Evolutionary conservation across 352 stramenopile genomes (phyloP), one percentile per base, ranked within the genome.

Genomic region (Hyaloperonospora brassicae): DNA sequence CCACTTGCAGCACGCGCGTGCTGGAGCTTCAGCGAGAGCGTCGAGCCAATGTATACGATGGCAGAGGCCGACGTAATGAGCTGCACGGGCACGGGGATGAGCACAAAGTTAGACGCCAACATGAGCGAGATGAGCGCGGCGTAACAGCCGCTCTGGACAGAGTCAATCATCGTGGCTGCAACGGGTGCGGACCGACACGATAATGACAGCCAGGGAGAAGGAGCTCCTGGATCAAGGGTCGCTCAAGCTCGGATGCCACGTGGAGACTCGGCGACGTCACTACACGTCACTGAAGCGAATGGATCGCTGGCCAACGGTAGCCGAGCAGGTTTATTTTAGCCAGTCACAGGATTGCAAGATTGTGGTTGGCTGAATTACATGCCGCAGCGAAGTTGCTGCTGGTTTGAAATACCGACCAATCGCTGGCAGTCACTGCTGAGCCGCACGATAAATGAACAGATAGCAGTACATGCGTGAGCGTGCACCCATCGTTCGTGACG

Each of bases 11-110:
- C 80, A 57, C 81, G 81, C 59, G 86, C 66, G 58, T 91, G 80
- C 64, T 93, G 89, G 45, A 93, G 75, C 66, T 86, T 86, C 25
- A 95, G 66, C 50, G 83, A 93, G 14, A 92, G 57, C 58, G 78
- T 91, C 50, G 82, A 73, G 59, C 85, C 85, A 61, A 95, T 93
- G 72, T 92, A 95, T 38, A 95, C 82, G 66, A 95, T 95, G 38
- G 74, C 11, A 8, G 83, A 86, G 34, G 85, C 80, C 25, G 81
- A 89, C 51, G 73, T 74, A 60, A 95, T 93, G 53, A 95, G 70
- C 62, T 93, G 82, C 47, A 93, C 62, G 10, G 82, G 77, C 50
- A 95, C 75, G 27, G 85, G 85, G 34, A 95, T 84, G 49, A 93
- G 66, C 52, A 93, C 72, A 50, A 87, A 90, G 69, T 93, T 89